These are phyloP conservation scores for Trypanosoma mega DNA, from an alignment of 208 protist genomes.

Conservation along the genomic window DNA sequence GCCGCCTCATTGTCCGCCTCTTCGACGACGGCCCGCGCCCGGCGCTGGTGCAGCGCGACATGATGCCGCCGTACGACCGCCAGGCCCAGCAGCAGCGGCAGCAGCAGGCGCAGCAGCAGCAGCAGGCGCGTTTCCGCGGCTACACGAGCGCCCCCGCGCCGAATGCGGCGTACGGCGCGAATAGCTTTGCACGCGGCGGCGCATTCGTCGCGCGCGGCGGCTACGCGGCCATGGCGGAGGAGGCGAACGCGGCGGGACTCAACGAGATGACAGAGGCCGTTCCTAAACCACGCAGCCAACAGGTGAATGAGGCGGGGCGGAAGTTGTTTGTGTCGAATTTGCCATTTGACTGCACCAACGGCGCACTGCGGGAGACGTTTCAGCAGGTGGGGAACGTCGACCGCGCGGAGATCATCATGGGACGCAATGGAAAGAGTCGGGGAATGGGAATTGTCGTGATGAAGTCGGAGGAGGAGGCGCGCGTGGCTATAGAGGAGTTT, in stretches of 20 bases:
- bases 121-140: slow-evolving; percentile 20
- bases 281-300: slow-evolving; percentile 81
- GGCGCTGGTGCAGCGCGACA: slow-evolving; percentile 68
- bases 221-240: slow-evolving; percentile 24
- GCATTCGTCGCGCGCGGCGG: slow-evolving; percentile 22
- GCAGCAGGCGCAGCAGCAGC: slow-evolving; percentile 19
- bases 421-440: slow-evolving; percentile 66
- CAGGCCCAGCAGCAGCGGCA: slow-evolving; percentile 23
- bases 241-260: slow-evolving; percentile 17
- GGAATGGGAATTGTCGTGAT: slow-evolving; percentile 81
- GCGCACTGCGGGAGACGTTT: slow-evolving; percentile 73
- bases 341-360: slow-evolving; percentile 77
- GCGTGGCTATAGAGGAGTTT: slow-evolving; percentile 77
- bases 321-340: slow-evolving; percentile 83
- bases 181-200: slow-evolving; percentile 19
- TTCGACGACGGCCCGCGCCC: slow-evolving; percentile 83
- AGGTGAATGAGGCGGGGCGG: slow-evolving; percentile 60
- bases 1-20: slow-evolving; percentile 79
- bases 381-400: slow-evolving; percentile 79
- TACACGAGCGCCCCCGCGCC: slow-evolving; percentile 4
- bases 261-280: slow-evolving; percentile 39
- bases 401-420: slow-evolving; percentile 73
- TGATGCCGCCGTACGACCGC: slow-evolving; percentile 56
- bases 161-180: slow-evolving; percentile 28
- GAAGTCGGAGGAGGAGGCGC: slow-evolving; percentile 63